These are phyloP conservation scores for Didymella sp. DNA, from an alignment of 2,329 filamentous ascomycete species.

Conservation along the genomic window DNA sequence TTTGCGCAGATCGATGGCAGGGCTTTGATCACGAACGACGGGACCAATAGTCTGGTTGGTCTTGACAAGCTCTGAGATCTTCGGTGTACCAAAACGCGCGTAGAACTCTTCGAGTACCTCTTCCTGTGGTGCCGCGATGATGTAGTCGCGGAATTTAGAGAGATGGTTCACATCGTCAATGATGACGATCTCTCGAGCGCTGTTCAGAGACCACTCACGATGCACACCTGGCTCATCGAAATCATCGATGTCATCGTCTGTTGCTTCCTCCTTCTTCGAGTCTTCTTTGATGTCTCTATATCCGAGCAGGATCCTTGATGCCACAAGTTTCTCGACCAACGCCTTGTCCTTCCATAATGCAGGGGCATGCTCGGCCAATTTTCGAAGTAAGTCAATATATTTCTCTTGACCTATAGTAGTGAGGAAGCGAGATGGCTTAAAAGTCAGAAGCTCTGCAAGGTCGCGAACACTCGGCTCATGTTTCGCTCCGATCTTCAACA, in stretches of 20 bases:
- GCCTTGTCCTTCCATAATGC: slow-evolving; percentile 78
- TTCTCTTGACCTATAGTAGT: slow-evolving; percentile 83
- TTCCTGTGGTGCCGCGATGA: slow-evolving; percentile 89
- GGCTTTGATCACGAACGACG: slow-evolving; percentile 69
- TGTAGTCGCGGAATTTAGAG: slow-evolving; percentile 81
- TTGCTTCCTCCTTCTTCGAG: slow-evolving; percentile 52
- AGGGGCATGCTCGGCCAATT: slow-evolving; percentile 74
- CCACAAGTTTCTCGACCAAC: slow-evolving; percentile 77
- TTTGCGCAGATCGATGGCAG: slow-evolving; percentile 74
- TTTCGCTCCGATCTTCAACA: slow-evolving; percentile 88
- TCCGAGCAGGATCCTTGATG: slow-evolving; percentile 78
- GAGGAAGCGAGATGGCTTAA: slow-evolving; percentile 81
- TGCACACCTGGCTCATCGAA: slow-evolving; percentile 54
- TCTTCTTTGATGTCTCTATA: slow-evolving; percentile 73
- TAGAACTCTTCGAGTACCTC: slow-evolving; percentile 88
- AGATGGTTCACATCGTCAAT: slow-evolving; percentile 62
- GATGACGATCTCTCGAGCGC: slow-evolving; percentile 78
- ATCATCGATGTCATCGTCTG: slow-evolving; percentile 54
- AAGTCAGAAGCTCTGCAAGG: slow-evolving; percentile 81
- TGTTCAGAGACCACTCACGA: slow-evolving; percentile 80
- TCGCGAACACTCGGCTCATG: slow-evolving; percentile 87
- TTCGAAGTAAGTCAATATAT: slow-evolving; percentile 82
- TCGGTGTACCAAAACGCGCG: slow-evolving; percentile 75
- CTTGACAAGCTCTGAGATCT: slow-evolving; percentile 78
- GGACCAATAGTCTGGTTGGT: slow-evolving; percentile 77